phyloP scores from a whole-genome alignment of 192 early-diverging fungal genomes.

The Linnemannia elongata region DNA sequence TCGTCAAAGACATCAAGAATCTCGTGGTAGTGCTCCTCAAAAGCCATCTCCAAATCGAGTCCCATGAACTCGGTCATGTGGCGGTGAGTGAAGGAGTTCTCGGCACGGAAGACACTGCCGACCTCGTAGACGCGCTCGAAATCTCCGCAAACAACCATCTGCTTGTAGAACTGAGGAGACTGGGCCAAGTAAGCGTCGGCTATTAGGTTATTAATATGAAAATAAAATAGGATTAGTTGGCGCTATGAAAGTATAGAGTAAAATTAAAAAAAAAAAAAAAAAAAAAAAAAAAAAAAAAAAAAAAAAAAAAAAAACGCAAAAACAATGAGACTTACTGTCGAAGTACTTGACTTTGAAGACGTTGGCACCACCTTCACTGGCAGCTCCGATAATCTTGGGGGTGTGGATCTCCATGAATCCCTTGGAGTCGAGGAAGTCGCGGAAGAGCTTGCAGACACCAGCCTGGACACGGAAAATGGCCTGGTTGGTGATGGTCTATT shows the following conservation, averaged over 20 bases:
- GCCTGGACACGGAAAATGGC: slow-evolving; percentile 98
- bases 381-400: slow-evolving; percentile 95
- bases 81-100: slow-evolving; percentile 96
- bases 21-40: slow-evolving; percentile 99
- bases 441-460: slow-evolving; percentile 93
- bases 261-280: background rate
- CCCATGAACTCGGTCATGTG: slow-evolving; percentile 99
- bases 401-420: slow-evolving; percentile 97
- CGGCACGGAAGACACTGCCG: slow-evolving; percentile 96
- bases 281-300: background rate
- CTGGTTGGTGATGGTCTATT: slow-evolving; percentile 93
- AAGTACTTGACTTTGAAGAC: slow-evolving; percentile 99
- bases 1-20: slow-evolving; percentile 94
- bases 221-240: background rate
- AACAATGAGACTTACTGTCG: slow-evolving; percentile 70
- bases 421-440: slow-evolving; percentile 88
- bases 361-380: slow-evolving; percentile 97
- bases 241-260: background rate
- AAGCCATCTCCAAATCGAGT: slow-evolving; percentile 99
- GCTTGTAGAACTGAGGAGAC: slow-evolving; percentile 99
- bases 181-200: slow-evolving; percentile 94
- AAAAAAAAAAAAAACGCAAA: background rate
- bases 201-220: slow-evolving; percentile 25
- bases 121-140: slow-evolving; percentile 99
- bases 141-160: slow-evolving; percentile 97